Base-by-base conservation (phyloP, 768 basidiomycete species). In the Hygrocybe coccinea region DNA sequence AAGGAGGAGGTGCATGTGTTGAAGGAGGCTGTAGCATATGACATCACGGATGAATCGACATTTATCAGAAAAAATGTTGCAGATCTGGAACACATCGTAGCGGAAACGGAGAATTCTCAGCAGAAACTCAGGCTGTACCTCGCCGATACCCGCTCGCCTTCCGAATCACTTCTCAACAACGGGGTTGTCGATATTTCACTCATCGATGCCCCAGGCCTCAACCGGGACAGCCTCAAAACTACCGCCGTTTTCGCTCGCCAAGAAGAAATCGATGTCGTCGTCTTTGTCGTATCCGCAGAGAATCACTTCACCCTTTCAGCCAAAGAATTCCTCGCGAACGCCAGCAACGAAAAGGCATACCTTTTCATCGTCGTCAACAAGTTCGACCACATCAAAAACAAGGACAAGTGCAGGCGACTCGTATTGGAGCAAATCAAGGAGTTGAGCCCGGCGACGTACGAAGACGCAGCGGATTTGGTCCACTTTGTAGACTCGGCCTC, bases 281-380 rank as follows among this genome's bases (percentile, higher is more conserved):
- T 99, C 55, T 99, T 97, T 69, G 94, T 97, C 62, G 94, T 97
- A 49, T 93, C 91, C 0, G 93, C 97, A 3, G 95, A 97, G 75
- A 98, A 99, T 71, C 95, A 98, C 76, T 95, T 99, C 70, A 99
- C 97, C 0, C 80, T 95, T 17, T 95, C 93, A 3, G 89, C 93
- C 12, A 91, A 88, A 67, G 94, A 97, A 69, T 97, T 99, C 79
- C 79, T 99, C 46, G 81, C 76, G 76, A 91, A 84, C 63, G 94
- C 95, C 2, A 90, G 89, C 74, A 88, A 91, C 63, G 97, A 99
- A 75, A 98, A 98, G 76, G 93, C 95, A 0, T 95, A 95, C 68
- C 76, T 99, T 48, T 99, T 99, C 77, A 89, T 98, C 67, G 97
- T 98, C 53, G 95, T 97, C 69, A 99, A 99, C 81, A 93, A 95